Base-by-base conservation (phyloP, 441 rosid species). In the Syzygium syzygioides region DNA sequence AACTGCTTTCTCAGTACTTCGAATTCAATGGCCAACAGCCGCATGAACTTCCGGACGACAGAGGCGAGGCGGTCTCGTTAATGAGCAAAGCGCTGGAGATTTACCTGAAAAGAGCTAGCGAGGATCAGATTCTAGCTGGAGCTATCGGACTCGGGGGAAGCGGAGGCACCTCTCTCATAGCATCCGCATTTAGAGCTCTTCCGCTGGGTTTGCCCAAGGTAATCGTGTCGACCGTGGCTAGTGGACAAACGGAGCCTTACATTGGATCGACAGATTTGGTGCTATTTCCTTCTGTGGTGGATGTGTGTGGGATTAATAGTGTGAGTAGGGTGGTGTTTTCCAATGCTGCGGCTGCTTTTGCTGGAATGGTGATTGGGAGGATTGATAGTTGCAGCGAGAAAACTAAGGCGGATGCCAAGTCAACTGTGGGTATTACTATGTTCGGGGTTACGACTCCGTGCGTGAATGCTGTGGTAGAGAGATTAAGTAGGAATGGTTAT, bases 371-470 rank as follows among this genome's bases (percentile, higher is more conserved):
- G 86, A 71, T 91, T 4, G 97, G 97, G 88, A 91, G 92, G 91
- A 91, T 97, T 86, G 91, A 85, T 84, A 90, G 55, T 76, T 85
- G 60, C 9, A 88, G 19, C 83, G 93, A 79, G 71, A 86, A 89
- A 34, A 5, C 26, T 79, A 62, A 62, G 19, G 80, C 28, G 6
- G 60, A 89, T 41, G 87, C 52, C 52, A 95, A 93, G 85, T 87
- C 87, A 34, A 95, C 98, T 12, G 97, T 97, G 86, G 99, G 98
- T 86, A 71, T 96, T 6, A 97, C 99, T 55, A 96, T 97, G 99
- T 97, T 96, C 90, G 99, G 99, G 76, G 99, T 97, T 26, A 97
- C 99, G n/a, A 97, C 99, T 84, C 93, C 95, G 4, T 97, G 99
- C 87, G 99, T 94, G 13, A 95, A 89, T 90, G 95, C 94, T 76